These are phyloP conservation scores for Hypsizygus ulmarius DNA, from an alignment of 1,284 basidiomycete genomes.

Conservation along the genomic window DNA sequence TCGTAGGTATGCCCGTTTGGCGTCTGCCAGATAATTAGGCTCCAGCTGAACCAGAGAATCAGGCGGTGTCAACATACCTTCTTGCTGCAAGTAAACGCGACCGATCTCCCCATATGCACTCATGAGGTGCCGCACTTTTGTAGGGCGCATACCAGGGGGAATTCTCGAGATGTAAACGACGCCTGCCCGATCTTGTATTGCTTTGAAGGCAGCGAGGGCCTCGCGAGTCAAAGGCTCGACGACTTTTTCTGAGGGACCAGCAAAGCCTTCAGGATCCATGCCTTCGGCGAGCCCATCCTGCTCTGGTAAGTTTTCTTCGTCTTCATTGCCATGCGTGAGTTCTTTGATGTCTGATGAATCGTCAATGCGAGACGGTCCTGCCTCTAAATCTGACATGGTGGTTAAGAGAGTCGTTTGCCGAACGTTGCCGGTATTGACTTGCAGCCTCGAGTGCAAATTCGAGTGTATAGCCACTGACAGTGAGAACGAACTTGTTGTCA, in stretches of 20 bases:
- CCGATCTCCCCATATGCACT: slow-evolving; percentile 81
- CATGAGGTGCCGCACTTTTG: slow-evolving; percentile 94
- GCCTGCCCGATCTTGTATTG: slow-evolving; percentile 69
- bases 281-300: slow-evolving; percentile 31
- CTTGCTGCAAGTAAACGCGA: slow-evolving; percentile 84
- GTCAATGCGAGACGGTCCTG: slow-evolving; percentile 11
- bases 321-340: background rate
- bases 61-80: slow-evolving; percentile 52
- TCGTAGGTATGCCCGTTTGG: slow-evolving; percentile 75
- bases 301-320: slow-evolving; percentile 6
- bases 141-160: slow-evolving; percentile 98
- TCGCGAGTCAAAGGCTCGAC: slow-evolving; percentile 72
- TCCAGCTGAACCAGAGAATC: background rate
- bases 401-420: too few relatives aligned
- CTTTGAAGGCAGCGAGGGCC: slow-evolving; percentile 68
- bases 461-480: too few relatives aligned
- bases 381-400: slow-evolving; percentile 1
- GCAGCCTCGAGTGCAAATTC: too few relatives aligned
- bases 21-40: slow-evolving; percentile 44
- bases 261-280: slow-evolving; percentile 58
- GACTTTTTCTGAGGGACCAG: slow-evolving; percentile 50
- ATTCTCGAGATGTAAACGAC: slow-evolving; percentile 95
- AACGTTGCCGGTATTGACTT: too few relatives aligned
- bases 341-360: background rate
- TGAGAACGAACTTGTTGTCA: too few relatives aligned